Evolutionary conservation across 768 basidiomycete species (phyloP).

Genomic region (Tylopilus cervinicoccineus): DNA sequence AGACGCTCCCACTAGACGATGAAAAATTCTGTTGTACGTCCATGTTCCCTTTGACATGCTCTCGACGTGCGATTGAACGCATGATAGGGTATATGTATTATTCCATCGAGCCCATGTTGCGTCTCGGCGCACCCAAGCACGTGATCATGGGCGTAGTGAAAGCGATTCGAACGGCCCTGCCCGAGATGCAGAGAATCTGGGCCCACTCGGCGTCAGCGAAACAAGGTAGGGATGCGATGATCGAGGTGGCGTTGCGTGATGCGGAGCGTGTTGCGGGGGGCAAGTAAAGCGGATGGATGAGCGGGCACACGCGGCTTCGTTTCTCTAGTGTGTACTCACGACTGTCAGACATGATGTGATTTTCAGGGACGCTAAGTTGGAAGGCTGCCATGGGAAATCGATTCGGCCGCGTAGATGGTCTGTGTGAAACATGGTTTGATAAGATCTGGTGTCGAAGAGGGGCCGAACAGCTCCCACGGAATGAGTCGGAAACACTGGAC

Average conservation of each 20-base stretch:
- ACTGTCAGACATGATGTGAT: not conserved
- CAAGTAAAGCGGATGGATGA: not conserved
- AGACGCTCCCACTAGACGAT: not conserved
- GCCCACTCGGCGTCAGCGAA: not conserved
- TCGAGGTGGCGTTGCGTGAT: not conserved
- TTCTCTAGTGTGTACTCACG: too few species aligned
- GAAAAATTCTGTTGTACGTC: not conserved
- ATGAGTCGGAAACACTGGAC: too few species aligned
- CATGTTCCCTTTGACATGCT: not conserved
- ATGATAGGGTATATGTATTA: not conserved
- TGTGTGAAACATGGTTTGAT: too few species aligned
- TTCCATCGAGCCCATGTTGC: not conserved
- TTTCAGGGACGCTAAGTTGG: too few species aligned
- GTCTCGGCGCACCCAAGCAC: not conserved
- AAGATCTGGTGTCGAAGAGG: too few species aligned
- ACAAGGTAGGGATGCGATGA: not conserved
- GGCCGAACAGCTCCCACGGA: too few species aligned
- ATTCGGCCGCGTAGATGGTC: too few species aligned
- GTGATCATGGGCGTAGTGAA: not conserved
- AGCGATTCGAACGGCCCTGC: not conserved
- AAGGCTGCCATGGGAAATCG: too few species aligned
- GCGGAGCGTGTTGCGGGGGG: not conserved
- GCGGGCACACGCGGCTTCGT: too few species aligned
- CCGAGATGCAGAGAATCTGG: constrained; percentile 3
- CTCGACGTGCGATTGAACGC: not conserved